A percentile compares a stretch with the other conserved stretches of the same genome.
These are phyloP conservation scores for Megacollybia marginata DNA, from an alignment of 768 basidiomycete genomes.

Conservation along the genomic window DNA sequence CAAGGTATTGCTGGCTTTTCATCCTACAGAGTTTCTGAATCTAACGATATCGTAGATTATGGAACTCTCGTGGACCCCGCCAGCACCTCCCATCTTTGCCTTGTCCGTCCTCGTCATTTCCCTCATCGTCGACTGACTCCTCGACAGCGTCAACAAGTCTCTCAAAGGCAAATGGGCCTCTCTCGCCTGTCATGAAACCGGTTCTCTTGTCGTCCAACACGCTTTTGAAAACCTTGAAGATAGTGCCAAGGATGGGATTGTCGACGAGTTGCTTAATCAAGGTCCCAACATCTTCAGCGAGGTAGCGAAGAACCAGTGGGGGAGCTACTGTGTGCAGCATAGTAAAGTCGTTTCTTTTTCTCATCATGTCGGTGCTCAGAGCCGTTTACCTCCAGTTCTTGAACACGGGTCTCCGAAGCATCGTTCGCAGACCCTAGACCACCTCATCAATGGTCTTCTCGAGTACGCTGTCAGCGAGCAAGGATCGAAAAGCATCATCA, in stretches of 20 bases:
- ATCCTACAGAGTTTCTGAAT: slow-evolving; percentile 1
- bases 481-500: slow-evolving; percentile 81
- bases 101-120: slow-evolving; percentile 44
- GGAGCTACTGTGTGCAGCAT: slow-evolving; percentile 80
- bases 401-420: slow-evolving; percentile 79
- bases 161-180: slow-evolving; percentile 86
- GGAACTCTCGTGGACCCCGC: slow-evolving; percentile 83
- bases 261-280: slow-evolving; percentile 75
- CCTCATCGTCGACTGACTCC: slow-evolving; percentile 2
- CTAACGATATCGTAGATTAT: slow-evolving; percentile 51
- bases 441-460: slow-evolving; percentile 67
- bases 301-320: slow-evolving; percentile 85
- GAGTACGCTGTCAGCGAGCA: slow-evolving; percentile 80
- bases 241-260: slow-evolving; percentile 76
- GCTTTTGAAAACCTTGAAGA: slow-evolving; percentile 84
- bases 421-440: slow-evolving; percentile 69
- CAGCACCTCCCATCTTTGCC: slow-evolving; percentile 82
- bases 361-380: background rate
- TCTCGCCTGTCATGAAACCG: slow-evolving; percentile 85
- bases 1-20: slow-evolving; percentile 41
- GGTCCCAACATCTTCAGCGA: slow-evolving; percentile 62
- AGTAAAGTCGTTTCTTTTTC: slow-evolving; percentile 39
- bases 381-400: slow-evolving; percentile 41
- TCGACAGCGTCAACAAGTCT: slow-evolving; percentile 72
- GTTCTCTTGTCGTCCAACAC: slow-evolving; percentile 84